Evolutionary conservation across 208 protist species (phyloP).

Genomic region (Leptomonas seymouri): DNA sequence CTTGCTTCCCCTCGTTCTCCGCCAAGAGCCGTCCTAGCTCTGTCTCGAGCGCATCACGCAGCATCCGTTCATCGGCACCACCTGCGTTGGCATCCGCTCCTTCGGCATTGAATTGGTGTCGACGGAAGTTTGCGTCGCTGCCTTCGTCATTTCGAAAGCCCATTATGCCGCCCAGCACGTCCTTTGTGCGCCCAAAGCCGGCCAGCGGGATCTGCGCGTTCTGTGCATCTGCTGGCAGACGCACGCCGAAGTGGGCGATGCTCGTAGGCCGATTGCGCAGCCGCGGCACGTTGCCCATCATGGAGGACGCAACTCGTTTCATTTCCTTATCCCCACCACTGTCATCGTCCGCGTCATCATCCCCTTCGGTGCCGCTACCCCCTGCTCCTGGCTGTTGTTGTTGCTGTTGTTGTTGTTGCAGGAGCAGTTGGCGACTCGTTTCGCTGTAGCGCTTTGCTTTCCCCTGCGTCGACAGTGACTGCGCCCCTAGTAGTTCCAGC

Average conservation of each 20-base stretch:
- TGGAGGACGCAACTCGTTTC: constrained; percentile 8
- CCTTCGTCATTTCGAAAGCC: too few species aligned
- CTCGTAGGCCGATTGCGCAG: constrained; percentile 29
- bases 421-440: constrained; percentile 18
- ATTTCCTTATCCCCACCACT: not conserved
- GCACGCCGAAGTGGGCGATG: constrained; percentile 33
- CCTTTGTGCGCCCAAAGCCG: constrained; percentile 31
- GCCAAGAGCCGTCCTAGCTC: constrained; percentile 64
- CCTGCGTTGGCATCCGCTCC: constrained; percentile 37
- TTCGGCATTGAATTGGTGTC: not conserved
- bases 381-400: not conserved
- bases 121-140: too few species aligned
- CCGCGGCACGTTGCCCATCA: constrained; percentile 24
- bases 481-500: constrained; percentile 44
- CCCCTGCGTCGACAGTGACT: constrained; percentile 41
- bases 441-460: constrained; percentile 38
- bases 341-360: constrained; percentile 1
- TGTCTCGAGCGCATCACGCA: constrained; percentile 45
- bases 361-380: not conserved
- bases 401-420: constrained; percentile 30
- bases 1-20: constrained; percentile 53
- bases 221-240: constrained; percentile 14
- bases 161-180: constrained; percentile 50
- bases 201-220: constrained; percentile 22
- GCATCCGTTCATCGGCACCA: constrained; percentile 31